A percentile compares a stretch with the other conserved stretches of the same genome.
Evolutionary conservation across 1,139 yeast species (phyloP).

Genomic region (Candida mesenterica): DNA sequence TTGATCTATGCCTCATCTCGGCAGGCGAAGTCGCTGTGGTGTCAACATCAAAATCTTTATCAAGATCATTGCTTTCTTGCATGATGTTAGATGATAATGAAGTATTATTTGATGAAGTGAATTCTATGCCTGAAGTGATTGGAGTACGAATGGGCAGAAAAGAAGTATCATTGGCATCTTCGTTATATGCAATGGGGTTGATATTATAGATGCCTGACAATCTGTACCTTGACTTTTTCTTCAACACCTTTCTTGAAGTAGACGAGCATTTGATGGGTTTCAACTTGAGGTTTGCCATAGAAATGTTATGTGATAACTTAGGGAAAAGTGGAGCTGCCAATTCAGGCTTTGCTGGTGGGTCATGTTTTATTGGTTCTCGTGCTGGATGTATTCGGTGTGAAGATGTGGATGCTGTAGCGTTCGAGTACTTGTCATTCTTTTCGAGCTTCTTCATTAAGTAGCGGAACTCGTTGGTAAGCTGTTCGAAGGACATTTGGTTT

Average conservation of each 20-base stretch:
- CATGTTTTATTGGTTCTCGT: not conserved
- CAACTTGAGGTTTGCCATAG: slow-evolving; percentile 38
- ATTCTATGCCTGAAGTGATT: not conserved
- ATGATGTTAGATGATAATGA: slow-evolving; percentile 10
- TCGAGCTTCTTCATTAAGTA: slow-evolving; percentile 15
- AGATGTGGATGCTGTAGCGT: too few relatives aligned
- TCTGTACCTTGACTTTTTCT: slow-evolving; percentile 43
- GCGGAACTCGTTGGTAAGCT: slow-evolving; percentile 44
- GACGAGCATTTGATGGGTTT: slow-evolving; percentile 42
- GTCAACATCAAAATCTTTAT: slow-evolving; percentile 8
- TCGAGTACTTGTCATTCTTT: slow-evolving; percentile 10
- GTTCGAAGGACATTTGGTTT: slow-evolving; percentile 50
- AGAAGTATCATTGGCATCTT: not conserved
- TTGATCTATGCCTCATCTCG: slow-evolving; percentile 17
- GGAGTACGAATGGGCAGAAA: not conserved
- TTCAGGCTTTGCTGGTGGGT: not conserved
- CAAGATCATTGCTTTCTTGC: slow-evolving; percentile 5
- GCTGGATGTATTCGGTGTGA: too few relatives aligned
- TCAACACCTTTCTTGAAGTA: slow-evolving; percentile 27
- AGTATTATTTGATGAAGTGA: slow-evolving; percentile 6
- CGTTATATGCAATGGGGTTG: slow-evolving; percentile 29
- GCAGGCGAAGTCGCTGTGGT: slow-evolving; percentile 18
- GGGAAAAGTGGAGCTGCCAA: too few relatives aligned
- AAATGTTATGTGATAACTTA: slow-evolving; percentile 19
- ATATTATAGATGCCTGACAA: slow-evolving; percentile 39